Evolutionary conservation across 495 filamentous ascomycete species (phyloP).

Genomic region (Aspergillus saccharolyticus): DNA sequence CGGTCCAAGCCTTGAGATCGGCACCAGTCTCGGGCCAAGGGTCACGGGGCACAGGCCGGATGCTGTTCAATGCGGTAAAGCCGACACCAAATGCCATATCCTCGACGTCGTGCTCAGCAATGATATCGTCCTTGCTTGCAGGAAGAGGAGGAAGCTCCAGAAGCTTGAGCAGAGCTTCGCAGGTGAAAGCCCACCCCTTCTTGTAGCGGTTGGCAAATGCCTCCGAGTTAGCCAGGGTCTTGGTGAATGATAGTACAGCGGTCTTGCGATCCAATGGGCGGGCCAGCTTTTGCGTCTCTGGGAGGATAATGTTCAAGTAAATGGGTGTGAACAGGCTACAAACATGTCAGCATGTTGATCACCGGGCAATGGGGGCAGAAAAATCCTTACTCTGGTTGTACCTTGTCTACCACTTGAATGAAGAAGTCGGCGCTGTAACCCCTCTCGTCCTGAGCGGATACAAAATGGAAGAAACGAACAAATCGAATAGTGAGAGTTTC

Average conservation of each 20-base stretch:
- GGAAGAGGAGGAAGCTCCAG: conserved; percentile 81
- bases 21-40: conserved; percentile 72
- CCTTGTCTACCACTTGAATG: conserved; percentile 69
- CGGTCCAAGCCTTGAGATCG: conserved; percentile 77
- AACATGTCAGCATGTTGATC: conserved; percentile 18
- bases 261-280: conserved; percentile 87
- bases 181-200: conserved; percentile 86
- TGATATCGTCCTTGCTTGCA: conserved; percentile 63
- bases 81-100: conserved; percentile 91
- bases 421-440: conserved; percentile 87
- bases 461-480: conserved; percentile 85
- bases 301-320: conserved; percentile 79
- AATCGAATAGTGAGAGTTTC: conserved; percentile 79
- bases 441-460: conserved; percentile 68
- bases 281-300: conserved; percentile 79
- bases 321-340: conserved; percentile 71
- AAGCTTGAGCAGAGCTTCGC: conserved; percentile 78
- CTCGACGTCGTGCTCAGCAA: conserved; percentile 82
- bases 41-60: conserved; percentile 62
- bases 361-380: not conserved
- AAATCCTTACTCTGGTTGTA: conserved; percentile 61
- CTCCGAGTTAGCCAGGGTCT: conserved; percentile 75
- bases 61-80: conserved; percentile 87
- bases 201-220: conserved; percentile 70
- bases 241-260: conserved; percentile 86